These are phyloP conservation scores for Ceriops decandra DNA, from an alignment of 345 rosid species.

Conservation along the genomic window DNA sequence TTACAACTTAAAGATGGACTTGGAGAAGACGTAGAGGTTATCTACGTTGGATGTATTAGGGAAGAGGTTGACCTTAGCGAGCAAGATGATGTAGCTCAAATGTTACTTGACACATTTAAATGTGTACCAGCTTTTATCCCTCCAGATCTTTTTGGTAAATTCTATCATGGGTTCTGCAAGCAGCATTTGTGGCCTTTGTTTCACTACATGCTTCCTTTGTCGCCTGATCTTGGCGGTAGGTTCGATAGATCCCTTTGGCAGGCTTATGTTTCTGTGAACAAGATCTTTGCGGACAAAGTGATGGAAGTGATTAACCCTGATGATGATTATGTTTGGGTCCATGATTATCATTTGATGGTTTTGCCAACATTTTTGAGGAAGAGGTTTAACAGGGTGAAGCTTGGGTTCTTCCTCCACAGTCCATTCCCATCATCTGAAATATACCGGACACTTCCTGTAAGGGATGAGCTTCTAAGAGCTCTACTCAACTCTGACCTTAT, in stretches of 20 bases:
- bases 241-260: slow-evolving; percentile 90
- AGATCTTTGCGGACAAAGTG: slow-evolving; percentile 90
- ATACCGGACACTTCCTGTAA: slow-evolving; percentile 79
- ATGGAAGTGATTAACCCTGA: slow-evolving; percentile 95
- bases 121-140: slow-evolving; percentile 92
- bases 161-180: slow-evolving; percentile 92
- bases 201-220: slow-evolving; percentile 92
- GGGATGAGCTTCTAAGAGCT: slow-evolving; percentile 79
- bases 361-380: slow-evolving; percentile 88
- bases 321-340: slow-evolving; percentile 93
- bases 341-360: slow-evolving; percentile 94
- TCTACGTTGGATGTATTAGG: slow-evolving; percentile 84
- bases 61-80: slow-evolving; percentile 56
- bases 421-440: slow-evolving; percentile 96
- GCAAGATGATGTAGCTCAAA: slow-evolving; percentile 87
- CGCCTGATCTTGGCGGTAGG: slow-evolving; percentile 86
- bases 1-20: slow-evolving; percentile 90
- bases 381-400: slow-evolving; percentile 81
- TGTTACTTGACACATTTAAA: slow-evolving; percentile 75
- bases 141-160: slow-evolving; percentile 65
- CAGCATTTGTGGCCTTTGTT: slow-evolving; percentile 93
- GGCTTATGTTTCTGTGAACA: slow-evolving; percentile 86
- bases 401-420: slow-evolving; percentile 90
- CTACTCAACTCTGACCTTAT: slow-evolving; percentile 79
- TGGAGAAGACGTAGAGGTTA: slow-evolving; percentile 79